Evolutionary conservation across 768 basidiomycete species (phyloP), one percentile per base, ranked within the genome.

Genomic region (Hygrophorus pudorinus): DNA sequence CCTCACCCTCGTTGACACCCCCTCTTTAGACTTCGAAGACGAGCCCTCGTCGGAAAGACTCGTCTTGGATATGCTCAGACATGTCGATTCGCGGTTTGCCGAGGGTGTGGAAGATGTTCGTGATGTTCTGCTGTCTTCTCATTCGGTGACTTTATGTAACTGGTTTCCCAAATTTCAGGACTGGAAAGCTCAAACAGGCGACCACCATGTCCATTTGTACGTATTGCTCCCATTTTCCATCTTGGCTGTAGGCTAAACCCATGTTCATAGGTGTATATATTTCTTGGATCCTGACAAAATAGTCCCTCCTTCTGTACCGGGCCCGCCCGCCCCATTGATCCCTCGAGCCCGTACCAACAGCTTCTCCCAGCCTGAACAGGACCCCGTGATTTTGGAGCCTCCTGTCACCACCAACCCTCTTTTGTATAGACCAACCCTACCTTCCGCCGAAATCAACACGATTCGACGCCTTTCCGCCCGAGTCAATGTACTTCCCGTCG

Each of bases 401-500:
- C 84, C 85, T 17, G 72, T 85, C 44, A 75, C 82, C 38, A 81
- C 76, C 43, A 81, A 82, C 62, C 81, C 83, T 44, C 67, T 76
- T 52, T 70, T 79, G 37, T 76, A 74, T 49, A 73, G 80, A 44
- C 76, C 82, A 37, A 75, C 79, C 36, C 71, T 88, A 41, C 84
- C 85, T 41, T 56, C 71, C 30, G 64, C 72, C 34, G 87, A 91
- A 65, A 81, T 90, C 56, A 69, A 70, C 53, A 78, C 81, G 49
- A 88, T 91, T 59, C 79, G 83, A 55, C 78, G 81, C 34, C 67
- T 91, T 54, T 86, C 87, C 48, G 71, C 74, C 48, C 76, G 87
- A 51, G 85, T 88, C 59, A 90, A 91, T 61, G 85, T 91, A 47
- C 79, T 91, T 51, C 88, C 88, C 49, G 84, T 91, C 55, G 75